A percentile compares a stretch with the other conserved stretches of the same genome.
phyloP scores from a whole-genome alignment of 1,284 basidiomycete genomes.

The Pseudozyma flocculosa region DNA sequence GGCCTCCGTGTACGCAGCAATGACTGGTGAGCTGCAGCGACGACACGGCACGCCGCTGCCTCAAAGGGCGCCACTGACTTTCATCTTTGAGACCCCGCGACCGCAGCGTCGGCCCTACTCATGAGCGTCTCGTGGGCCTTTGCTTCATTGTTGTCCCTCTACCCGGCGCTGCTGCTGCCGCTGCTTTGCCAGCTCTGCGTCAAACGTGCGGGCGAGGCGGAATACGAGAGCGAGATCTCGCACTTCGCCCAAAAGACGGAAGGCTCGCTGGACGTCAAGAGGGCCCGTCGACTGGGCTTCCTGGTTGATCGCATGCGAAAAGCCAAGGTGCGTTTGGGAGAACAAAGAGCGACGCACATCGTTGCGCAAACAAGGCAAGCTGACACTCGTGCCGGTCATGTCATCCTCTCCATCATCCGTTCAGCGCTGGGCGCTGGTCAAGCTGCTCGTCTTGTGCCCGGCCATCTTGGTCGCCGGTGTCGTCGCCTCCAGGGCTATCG shows the following conservation, averaged over 20 bases:
- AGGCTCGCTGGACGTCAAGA: slow-evolving; percentile 11
- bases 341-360: too few species aligned
- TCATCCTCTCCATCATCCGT: too few species aligned
- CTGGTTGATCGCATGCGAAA: slow-evolving; percentile 45
- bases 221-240: slow-evolving; percentile 14
- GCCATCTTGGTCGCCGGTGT: slow-evolving; percentile 14
- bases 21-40: slow-evolving; percentile 68
- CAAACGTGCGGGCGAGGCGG: slow-evolving; percentile 60
- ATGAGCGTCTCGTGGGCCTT: slow-evolving; percentile 12
- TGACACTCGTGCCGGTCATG: too few species aligned
- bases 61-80: background rate
- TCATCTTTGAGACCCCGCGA: background rate
- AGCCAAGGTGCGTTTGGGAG: slow-evolving; percentile 16
- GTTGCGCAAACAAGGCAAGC: too few species aligned
- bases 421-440: slow-evolving; percentile 14
- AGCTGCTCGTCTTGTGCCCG: slow-evolving; percentile 20
- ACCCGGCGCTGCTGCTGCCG: slow-evolving; percentile 69
- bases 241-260: slow-evolving; percentile 5
- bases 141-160: slow-evolving; percentile 51
- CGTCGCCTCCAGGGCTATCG: slow-evolving; percentile 26
- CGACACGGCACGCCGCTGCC: background rate
- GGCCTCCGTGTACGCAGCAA: slow-evolving; percentile 71
- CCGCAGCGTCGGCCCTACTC: slow-evolving; percentile 13
- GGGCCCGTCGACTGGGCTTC: slow-evolving; percentile 28
- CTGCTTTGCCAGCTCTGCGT: slow-evolving; percentile 67